Base-by-base conservation (phyloP, 352 stramenopile species). In the Blastocystis sp. region DNA sequence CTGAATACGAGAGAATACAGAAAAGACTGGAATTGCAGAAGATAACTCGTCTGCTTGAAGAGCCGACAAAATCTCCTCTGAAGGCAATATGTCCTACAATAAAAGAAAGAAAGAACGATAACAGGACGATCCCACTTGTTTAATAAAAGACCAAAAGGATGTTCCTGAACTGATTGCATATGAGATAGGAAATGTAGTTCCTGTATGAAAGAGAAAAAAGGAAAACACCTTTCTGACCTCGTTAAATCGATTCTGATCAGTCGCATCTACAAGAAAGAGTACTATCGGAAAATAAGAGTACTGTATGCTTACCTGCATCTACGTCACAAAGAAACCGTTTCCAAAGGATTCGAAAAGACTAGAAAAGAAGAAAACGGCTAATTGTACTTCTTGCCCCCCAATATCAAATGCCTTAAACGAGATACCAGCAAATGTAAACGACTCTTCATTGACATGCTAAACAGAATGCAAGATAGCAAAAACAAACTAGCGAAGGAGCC, bases 331-430 rank as follows among this genome's bases (percentile, higher is more conserved):
- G 37, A 41, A 79, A 56, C 15, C 68, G 68, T 56, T 79, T 79
- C 68, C 68, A 79, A 39, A 79, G 26, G 4, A 79, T 43, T 55
- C 50, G 68, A 26, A 79, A 39, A 23, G 68, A 62, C 68, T 79
- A 79, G 8, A 11, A 26, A 62, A 15, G 26, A 26, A 37, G 13
- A 43, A 37, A 20, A 7, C n/a, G 15, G 8, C 5, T 11, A 62
- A 29, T 20, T 13, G 11, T 18, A 79, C 68, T 62, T 79, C 68
- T 26, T 79, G 68, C 1, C 68, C 68, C 11, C 41, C 68, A 29
- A 79, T 56, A 79, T 79, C 68, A 56, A 62, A 79, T 23, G 68
- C 68, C 41, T 79, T 79, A 34, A 79, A 55, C n/a, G 68, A 39
- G 9, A 79, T 34, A 62, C 68, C 68, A 23, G 20, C 41, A 56